Percentiles rank a stretch among this genome's conserved stretches.
Conservation (phyloP, 495 filamentous ascomycete species). For the Penicillium pulvis region DNA sequence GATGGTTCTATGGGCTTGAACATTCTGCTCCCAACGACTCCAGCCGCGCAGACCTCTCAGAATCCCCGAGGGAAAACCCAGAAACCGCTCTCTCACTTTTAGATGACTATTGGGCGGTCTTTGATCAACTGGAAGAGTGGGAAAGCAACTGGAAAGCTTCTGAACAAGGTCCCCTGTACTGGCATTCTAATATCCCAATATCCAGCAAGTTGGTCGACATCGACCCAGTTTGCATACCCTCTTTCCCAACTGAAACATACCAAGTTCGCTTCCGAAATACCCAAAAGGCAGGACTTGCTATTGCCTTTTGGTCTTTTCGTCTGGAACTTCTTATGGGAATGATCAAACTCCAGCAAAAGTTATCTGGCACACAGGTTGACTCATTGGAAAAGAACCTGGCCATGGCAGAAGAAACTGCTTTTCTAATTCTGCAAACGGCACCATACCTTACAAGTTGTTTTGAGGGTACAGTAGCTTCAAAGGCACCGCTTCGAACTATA, state of each 20-base stretch:
- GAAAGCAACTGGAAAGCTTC: conserved; percentile 1
- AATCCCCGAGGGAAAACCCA: neutral
- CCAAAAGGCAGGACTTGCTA: neutral
- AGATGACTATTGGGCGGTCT: neutral
- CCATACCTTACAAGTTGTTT: conserved; percentile 2
- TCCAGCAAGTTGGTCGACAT: neutral
- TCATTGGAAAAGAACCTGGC: conserved; percentile 1
- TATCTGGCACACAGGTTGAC: neutral
- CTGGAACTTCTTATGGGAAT: conserved; percentile 7
- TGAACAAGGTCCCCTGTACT: neutral
- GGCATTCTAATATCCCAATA: conserved; percentile 2
- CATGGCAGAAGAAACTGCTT: neutral
- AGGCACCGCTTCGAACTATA: neutral
- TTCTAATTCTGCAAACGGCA: conserved; percentile 2
- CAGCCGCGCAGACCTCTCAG: neutral
- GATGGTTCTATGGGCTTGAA: neutral
- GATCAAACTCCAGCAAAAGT: neutral
- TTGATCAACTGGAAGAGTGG: conserved; percentile 1
- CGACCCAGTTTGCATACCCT: neutral
- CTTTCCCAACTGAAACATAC: conserved; percentile 1
- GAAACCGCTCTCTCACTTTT: neutral
- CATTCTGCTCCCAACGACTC: neutral
- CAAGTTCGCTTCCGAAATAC: conserved; percentile 3
- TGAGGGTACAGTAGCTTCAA: conserved; percentile 4
- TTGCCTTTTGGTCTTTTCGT: neutral